phyloP scores from a whole-genome alignment of 257 asterid genomes.

The Ballota nigra region DNA sequence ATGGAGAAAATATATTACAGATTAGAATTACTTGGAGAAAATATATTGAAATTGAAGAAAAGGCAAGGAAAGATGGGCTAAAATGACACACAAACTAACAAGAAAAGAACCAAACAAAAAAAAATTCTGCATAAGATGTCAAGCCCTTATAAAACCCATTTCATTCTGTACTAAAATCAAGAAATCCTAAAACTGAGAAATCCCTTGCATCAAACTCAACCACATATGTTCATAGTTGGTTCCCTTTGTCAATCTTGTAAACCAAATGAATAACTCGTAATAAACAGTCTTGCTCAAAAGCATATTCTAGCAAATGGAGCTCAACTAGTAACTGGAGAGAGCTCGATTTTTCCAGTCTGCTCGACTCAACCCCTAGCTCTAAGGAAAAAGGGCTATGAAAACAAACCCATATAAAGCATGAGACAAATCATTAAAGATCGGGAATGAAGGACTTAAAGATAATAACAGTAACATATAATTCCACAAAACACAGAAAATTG shows the following conservation, averaged over 20 bases:
- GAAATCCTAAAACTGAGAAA: neutral
- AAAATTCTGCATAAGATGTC: neutral
- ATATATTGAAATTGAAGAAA: neutral
- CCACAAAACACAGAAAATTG: slow-evolving; percentile 4
- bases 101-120: neutral
- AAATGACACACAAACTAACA: neutral
- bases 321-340: neutral
- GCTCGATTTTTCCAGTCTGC: neutral
- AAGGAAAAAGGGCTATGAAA: neutral
- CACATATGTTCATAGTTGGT: neutral
- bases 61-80: neutral
- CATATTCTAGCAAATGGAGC: neutral
- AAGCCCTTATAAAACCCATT: neutral
- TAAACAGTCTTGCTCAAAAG: neutral
- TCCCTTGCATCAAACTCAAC: neutral
- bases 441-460: slow-evolving; percentile 3
- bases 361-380: neutral
- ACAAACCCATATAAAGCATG: neutral
- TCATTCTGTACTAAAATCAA: neutral
- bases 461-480: slow-evolving; percentile 17
- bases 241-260: neutral
- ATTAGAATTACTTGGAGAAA: neutral
- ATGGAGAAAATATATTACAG: neutral
- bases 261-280: no score
- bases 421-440: slow-evolving; percentile 1